These are phyloP conservation scores for Aristolochia fimbriata DNA, from an alignment of 164 flowering plant species.

Conservation along the genomic window DNA sequence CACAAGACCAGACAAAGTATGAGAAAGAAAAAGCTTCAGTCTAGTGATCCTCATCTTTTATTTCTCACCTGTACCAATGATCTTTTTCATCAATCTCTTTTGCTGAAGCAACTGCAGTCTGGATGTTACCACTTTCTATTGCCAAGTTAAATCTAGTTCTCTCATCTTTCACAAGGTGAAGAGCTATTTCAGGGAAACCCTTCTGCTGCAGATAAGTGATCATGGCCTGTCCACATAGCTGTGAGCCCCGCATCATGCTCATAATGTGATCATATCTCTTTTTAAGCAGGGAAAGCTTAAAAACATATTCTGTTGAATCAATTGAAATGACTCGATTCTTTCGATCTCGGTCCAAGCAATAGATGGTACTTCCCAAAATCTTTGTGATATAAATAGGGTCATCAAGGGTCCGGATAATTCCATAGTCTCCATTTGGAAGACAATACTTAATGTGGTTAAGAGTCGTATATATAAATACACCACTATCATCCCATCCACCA, in stretches of 20 bases:
- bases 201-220: conserved; percentile 93
- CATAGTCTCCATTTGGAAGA: conserved; percentile 80
- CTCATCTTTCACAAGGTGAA: conserved; percentile 88
- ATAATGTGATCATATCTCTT: conserved; percentile 75
- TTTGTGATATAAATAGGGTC: conserved; percentile 67
- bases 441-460: conserved; percentile 82
- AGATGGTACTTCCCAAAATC: conserved; percentile 55
- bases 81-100: conserved; percentile 84
- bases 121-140: conserved; percentile 82
- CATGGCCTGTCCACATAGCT: conserved; percentile 90
- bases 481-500: conserved; percentile 91
- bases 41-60: conserved; percentile 6
- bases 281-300: conserved; percentile 47
- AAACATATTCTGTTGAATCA: conserved; percentile 81
- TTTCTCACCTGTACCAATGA: conserved; percentile 78
- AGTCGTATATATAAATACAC: conserved; percentile 84
- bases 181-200: conserved; percentile 88
- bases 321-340: conserved; percentile 51
- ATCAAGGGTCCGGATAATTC: conserved; percentile 72
- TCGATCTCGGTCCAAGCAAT: conserved; percentile 69
- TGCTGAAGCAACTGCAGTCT: conserved; percentile 78
- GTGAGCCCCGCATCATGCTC: conserved; percentile 68
- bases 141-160: conserved; percentile 77
- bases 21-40: no score
- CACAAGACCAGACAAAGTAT: no score